Evolutionary conservation across 352 stramenopile genomes (phyloP).

Genomic region (Globisporangium acanthophoron): DNA sequence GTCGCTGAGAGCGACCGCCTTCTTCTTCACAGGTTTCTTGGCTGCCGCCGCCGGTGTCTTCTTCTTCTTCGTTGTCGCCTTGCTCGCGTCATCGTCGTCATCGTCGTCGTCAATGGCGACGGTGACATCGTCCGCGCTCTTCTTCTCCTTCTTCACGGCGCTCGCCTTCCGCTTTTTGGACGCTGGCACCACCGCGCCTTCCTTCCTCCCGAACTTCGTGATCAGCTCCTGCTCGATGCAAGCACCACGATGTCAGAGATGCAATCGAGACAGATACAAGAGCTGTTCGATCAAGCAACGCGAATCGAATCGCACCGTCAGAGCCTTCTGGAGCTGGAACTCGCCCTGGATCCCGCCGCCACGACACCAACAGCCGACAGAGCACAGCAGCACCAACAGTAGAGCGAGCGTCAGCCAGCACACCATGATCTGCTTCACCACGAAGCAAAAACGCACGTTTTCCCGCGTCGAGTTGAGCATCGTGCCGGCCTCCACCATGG

Average conservation of each 20-base stretch:
- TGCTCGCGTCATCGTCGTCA: constrained; percentile 12
- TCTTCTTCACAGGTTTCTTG: constrained; percentile 15
- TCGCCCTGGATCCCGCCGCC: constrained; percentile 31
- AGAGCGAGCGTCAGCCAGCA: neutral
- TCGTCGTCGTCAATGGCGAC: neutral
- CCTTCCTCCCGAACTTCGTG: constrained; percentile 66
- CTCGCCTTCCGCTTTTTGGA: constrained; percentile 56
- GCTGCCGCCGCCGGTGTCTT: neutral
- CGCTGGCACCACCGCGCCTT: constrained; percentile 13
- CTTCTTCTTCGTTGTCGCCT: constrained; percentile 25
- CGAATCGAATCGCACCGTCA: constrained; percentile 8
- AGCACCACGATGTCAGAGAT: neutral
- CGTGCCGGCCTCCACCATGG: constrained; percentile 73
- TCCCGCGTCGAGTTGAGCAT: constrained; percentile 84
- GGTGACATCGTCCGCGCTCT: constrained; percentile 1
- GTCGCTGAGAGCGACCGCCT: constrained; percentile 12
- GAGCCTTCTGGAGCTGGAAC: constrained; percentile 64
- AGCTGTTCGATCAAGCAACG: no score
- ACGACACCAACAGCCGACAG: neutral
- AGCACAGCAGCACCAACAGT: neutral
- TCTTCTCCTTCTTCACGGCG: constrained; percentile 31
- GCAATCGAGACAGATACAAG: neutral
- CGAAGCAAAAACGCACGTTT: constrained; percentile 26
- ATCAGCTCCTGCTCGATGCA: constrained; percentile 53
- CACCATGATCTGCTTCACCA: neutral